A percentile compares a stretch with the other conserved stretches of the same genome.
These are phyloP conservation scores for Dictyostelium discoideum DNA, from an alignment of 78 protist genomes.

Conservation along the genomic window dicty_2.7 NC_007089.4:2234501-2235000, in stretches of 20 bases:
- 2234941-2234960: background rate
- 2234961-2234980: background rate
- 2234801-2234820: background rate
- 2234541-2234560: slow-evolving; percentile 51
- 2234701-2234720: background rate
- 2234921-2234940: background rate
- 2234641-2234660: background rate
- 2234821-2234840: background rate
- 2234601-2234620: slow-evolving; percentile 33
- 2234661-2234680: background rate
- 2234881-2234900: background rate
- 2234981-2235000: background rate
- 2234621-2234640: slow-evolving; percentile 12
- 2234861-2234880: background rate
- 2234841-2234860: background rate
- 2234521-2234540: slow-evolving; percentile 38
- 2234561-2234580: background rate
- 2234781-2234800: background rate
- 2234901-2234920: background rate
- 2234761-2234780: background rate
- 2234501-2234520: slow-evolving; percentile 51
- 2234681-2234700: background rate
- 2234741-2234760: background rate
- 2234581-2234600: slow-evolving; percentile 42
- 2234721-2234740: slow-evolving; percentile 62